Percentiles rank a stretch among this genome's conserved stretches.
Conservation (phyloP, 2,329 filamentous ascomycete genomes). For the Pyrenochaeta sp. region DNA sequence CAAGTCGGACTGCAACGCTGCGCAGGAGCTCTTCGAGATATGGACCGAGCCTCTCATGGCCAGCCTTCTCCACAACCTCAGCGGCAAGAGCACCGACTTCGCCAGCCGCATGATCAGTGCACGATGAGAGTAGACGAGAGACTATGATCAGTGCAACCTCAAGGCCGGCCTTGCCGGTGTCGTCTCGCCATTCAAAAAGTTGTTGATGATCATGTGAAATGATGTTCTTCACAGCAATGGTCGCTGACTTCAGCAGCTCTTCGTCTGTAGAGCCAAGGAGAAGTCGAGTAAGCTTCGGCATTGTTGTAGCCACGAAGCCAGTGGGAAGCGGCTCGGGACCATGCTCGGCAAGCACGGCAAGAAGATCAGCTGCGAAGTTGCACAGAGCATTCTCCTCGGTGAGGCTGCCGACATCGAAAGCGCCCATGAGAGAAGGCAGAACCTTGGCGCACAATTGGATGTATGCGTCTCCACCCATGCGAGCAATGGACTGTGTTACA, state of each 20-base stretch:
- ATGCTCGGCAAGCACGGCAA: constrained; percentile 82
- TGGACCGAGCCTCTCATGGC: constrained; percentile 87
- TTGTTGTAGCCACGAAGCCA: constrained; percentile 82
- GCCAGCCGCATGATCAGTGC: constrained; percentile 90
- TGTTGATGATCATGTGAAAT: constrained; percentile 89
- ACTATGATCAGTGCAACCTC: constrained; percentile 92
- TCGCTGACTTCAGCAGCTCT: constrained; percentile 86
- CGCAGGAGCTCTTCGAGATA: constrained; percentile 87
- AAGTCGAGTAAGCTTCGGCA: constrained; percentile 86
- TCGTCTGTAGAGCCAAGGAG: constrained; percentile 86
- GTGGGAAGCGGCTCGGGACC: constrained; percentile 84
- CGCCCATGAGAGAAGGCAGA: constrained; percentile 84
- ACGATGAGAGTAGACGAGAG: constrained; percentile 83
- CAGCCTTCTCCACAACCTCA: constrained; percentile 94
- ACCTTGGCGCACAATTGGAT: constrained; percentile 83
- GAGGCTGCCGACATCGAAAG: constrained; percentile 86
- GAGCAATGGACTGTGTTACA: constrained; percentile 74
- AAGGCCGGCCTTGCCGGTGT: constrained; percentile 79
- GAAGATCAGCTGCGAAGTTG: constrained; percentile 85
- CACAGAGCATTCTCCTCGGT: constrained; percentile 86
- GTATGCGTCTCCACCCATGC: constrained; percentile 73
- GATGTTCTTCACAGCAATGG: constrained; percentile 87
- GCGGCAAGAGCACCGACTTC: constrained; percentile 95
- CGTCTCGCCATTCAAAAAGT: constrained; percentile 85
- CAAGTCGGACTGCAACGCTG: constrained; percentile 86